Conservation (phyloP, 495 filamentous ascomycete species). For the Gamarada debralockiae region DNA sequence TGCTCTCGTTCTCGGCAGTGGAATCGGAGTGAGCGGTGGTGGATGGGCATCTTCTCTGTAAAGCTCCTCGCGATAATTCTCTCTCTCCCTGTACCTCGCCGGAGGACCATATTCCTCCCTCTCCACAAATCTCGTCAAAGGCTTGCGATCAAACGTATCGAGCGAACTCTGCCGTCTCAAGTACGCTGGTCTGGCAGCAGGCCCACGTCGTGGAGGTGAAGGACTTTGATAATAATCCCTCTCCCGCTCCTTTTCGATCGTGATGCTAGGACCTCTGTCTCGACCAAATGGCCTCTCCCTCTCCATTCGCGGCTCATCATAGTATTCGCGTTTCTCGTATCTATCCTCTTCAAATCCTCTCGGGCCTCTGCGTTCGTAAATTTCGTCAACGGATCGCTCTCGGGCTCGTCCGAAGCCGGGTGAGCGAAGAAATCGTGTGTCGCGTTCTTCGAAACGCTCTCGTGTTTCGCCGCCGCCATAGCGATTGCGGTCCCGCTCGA, state of each 20-base stretch:
- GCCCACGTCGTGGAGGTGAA: conserved; percentile 31
- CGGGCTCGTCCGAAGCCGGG: conserved; percentile 7
- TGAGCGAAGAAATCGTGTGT: conserved; percentile 12
- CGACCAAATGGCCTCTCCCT: conserved; percentile 33
- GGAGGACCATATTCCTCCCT: conserved; percentile 44
- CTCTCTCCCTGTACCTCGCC: conserved; percentile 14
- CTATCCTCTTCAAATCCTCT: conserved; percentile 41
- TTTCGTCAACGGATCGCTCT: conserved; percentile 31
- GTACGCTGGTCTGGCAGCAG: conserved; percentile 52
- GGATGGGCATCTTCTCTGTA: conserved; percentile 41
- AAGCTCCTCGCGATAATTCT: conserved; percentile 11
- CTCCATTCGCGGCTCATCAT: conserved; percentile 51
- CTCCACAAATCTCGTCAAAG: conserved; percentile 41
- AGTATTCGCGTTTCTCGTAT: conserved; percentile 46
- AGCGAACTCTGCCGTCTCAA: conserved; percentile 64
- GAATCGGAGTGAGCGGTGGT: conserved; percentile 29
- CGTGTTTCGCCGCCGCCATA: conserved; percentile 27
- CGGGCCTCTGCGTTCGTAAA: conserved; percentile 32
- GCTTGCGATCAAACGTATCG: conserved; percentile 69
- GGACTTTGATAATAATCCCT: conserved; percentile 24
- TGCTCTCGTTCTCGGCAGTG: conserved; percentile 31
- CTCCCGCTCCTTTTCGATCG: conserved; percentile 47
- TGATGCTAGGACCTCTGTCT: conserved; percentile 21
- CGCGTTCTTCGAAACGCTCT: conserved; percentile 21
- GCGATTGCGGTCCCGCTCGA: conserved; percentile 37